phyloP scores from a whole-genome alignment of 1,284 basidiomycete genomes.

The Cutaneotrichosporon cavernicola region DNA sequence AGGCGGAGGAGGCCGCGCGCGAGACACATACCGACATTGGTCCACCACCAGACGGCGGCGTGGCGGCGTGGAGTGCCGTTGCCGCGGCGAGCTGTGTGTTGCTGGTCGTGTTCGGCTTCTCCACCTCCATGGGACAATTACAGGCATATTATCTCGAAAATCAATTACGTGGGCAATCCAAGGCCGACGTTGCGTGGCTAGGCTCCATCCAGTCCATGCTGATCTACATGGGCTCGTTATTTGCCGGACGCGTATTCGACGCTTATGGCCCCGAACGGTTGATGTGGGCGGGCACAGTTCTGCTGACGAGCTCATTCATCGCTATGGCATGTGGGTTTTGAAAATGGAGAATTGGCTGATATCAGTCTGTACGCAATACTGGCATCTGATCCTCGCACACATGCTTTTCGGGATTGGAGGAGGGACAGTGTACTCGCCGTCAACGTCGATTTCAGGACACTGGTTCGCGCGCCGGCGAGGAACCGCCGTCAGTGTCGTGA shows the following conservation, averaged over 20 bases:
- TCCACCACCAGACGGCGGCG: conserved; percentile 50
- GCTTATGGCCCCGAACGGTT: conserved; percentile 39
- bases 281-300: conserved; percentile 34
- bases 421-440: conserved; percentile 43
- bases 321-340: conserved; percentile 41
- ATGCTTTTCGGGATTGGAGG: conserved; percentile 43
- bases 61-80: conserved; percentile 47
- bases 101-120: conserved; percentile 48
- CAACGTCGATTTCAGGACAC: conserved; percentile 47
- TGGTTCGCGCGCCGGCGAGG: conserved; percentile 47
- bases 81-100: conserved; percentile 37
- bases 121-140: conserved; percentile 47
- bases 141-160: conserved; percentile 42
- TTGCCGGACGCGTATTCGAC: conserved; percentile 46
- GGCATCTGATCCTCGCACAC: conserved; percentile 49
- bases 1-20: not conserved
- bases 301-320: conserved; percentile 37
- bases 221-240: conserved; percentile 38
- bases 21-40: conserved; percentile 19
- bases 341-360: not conserved
- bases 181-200: conserved; percentile 48
- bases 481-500: conserved; percentile 46
- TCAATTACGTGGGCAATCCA: conserved; percentile 39
- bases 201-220: conserved; percentile 40
- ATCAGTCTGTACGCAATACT: conserved; percentile 46